Evolutionary conservation across 2,329 filamentous ascomycete species (phyloP), one percentile per base, ranked within the genome.

Genomic region (Graphilbum sp.): DNA sequence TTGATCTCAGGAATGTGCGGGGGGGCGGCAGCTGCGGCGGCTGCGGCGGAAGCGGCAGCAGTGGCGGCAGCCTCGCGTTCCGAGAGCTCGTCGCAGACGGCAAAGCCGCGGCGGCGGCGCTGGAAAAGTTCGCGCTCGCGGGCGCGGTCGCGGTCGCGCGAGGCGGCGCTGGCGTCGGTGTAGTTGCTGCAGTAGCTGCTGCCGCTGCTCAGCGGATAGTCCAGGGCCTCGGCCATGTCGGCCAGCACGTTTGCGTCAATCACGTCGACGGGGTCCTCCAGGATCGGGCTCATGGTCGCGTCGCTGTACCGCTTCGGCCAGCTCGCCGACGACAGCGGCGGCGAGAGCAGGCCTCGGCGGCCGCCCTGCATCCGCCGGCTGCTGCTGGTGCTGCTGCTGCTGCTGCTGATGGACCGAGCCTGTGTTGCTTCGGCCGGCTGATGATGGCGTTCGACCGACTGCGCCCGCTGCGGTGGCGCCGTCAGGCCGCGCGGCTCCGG

Each of bases 201-300:
- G 30, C 24, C 27, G 29, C 27, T 15, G 13, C 7, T 29, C 13
- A 8, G 11, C 13, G 6, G 27, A 5, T 29, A n/a, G 13, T 15
- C 21, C 6, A 21, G 8, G 7, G 21, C 17, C 9, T 12, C 12
- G 4, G 23, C 13, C 20, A 35, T 17, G 7, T 24, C 19, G 4
- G 33, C 21, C 34, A 33, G 15, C 11, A 15, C 17, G 13, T 15
- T 21, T 5, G n/a, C 12, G 41, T 18, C 25, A 13, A 24, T 18
- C 13, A 25, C 15, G 41, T 35, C 32, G 42, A 47, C 39, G 13
- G 32, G 30, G 25, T 36, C 36, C 13, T 37, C 36, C 13, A 37
- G 16, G 30, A 46, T 43, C 15, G 46, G 44, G 32, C 43, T 46
- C 40, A 45, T 41, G 15, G 39, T 36, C 21, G 44, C 39, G 13